phyloP scores from a whole-genome alignment of 1,284 basidiomycete species.

The Termitomyces sp. region DNA sequence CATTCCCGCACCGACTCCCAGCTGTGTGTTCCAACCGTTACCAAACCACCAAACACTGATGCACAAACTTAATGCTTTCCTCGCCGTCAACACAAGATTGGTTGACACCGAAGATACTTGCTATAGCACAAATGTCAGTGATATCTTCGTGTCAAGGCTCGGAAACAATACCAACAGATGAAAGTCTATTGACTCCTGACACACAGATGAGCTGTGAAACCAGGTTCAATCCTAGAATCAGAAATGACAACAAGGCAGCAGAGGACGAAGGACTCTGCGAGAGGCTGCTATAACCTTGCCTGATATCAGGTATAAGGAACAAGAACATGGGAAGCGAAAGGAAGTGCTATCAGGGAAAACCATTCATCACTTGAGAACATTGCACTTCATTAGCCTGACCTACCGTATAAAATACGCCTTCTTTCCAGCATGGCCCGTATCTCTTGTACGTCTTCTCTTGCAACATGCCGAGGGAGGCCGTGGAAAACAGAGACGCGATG shows the following conservation, averaged over 20 bases:
- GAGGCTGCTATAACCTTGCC: constrained; percentile 48
- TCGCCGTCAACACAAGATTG: constrained; percentile 64
- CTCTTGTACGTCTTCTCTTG: constrained; percentile 78
- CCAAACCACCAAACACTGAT: constrained; percentile 76
- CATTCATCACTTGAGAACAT: neutral
- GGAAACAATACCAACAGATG: constrained; percentile 51
- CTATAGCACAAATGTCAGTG: constrained; percentile 30
- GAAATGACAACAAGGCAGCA: constrained; percentile 37
- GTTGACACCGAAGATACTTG: constrained; percentile 69
- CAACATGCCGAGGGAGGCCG: constrained; percentile 70
- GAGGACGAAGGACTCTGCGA: constrained; percentile 24
- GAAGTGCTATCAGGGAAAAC: constrained; percentile 43
- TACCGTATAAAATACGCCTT: constrained; percentile 83
- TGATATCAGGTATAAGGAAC: constrained; percentile 55
- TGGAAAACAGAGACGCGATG: constrained; percentile 65
- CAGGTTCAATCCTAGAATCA: constrained; percentile 65
- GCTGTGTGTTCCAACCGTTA: constrained; percentile 56
- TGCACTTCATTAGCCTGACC: constrained; percentile 11
- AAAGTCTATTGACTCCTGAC: constrained; percentile 80
- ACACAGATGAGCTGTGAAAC: constrained; percentile 83
- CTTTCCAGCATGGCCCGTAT: constrained; percentile 78
- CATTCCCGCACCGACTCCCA: constrained; percentile 59
- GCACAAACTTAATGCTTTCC: constrained; percentile 68
- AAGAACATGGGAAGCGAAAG: constrained; percentile 75
- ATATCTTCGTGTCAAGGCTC: neutral